Base-by-base conservation (phyloP, 371 early-diverging fungal species). In the Haplosporangium sp. region DNA sequence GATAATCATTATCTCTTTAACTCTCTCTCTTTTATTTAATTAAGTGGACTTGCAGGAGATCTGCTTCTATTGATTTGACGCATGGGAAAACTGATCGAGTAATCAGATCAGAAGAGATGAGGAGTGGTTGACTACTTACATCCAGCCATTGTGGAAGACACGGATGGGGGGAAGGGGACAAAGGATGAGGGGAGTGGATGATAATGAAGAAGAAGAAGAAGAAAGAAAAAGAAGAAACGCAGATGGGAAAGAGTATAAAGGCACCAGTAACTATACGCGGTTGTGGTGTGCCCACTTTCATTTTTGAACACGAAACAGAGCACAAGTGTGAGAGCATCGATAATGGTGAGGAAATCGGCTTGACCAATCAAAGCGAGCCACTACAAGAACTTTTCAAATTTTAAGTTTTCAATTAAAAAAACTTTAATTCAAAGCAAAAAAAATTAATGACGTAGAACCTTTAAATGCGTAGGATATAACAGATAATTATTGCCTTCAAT, bases 311-410 rank as follows among this genome's bases (percentile, higher is more conserved):
- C 53, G 56, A 45, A 57, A 58, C 64, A 15, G 35, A 44, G 64
- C 40, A 35, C 48, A 64, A 38, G 50, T 35, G 20, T 64, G 50
- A 63, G 61, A 62, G 48, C 55, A 27, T 27, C 27, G 55, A 55
- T 65, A 53, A 40, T 35, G 19, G 71, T 59, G 52, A 56, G 47
- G n/a, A 27, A 53, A 3, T 19, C 9, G 20, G 27, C 13, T 65
- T 63, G 61, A 74, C 74, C 74, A 74, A 74, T 74, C 69, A 69
- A 58, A 68, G 69, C 65, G 61, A 68, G 74, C 74, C 74, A 74
- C 74, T 74, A 50, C 40, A 42, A 20, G 55, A 27, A 2, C 27
- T 10, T 19, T 20, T 34, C 19, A 7, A 55, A 48, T 48, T 48
- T 48, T 27, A 19, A 55, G 55, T 34, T 40, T 56, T 45, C 27